A percentile compares a stretch with the other conserved stretches of the same genome.
Conservation (phyloP, 495 filamentous ascomycete genomes). For the Stereocaulon alpinum region DNA sequence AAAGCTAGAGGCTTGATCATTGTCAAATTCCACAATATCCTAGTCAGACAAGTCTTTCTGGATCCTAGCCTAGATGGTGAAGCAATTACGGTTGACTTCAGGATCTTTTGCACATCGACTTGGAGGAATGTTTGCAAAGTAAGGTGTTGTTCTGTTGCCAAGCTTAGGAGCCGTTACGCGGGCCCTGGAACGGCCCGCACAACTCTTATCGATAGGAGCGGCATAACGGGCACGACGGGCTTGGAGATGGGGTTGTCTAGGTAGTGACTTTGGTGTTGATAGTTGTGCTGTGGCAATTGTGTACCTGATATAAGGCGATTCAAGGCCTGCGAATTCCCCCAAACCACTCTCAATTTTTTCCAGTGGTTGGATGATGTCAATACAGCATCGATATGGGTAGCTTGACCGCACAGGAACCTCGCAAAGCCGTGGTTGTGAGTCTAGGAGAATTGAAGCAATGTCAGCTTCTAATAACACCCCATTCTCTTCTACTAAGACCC, state of each 20-base stretch:
- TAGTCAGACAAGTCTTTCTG: too few relatives aligned
- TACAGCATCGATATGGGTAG: background rate
- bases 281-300: background rate
- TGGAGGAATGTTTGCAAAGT: too few relatives aligned
- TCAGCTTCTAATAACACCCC: conserved; percentile 13
- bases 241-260: too few relatives aligned
- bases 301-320: too few relatives aligned
- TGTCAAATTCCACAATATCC: background rate
- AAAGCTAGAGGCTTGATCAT: conserved; percentile 72
- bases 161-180: background rate
- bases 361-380: background rate
- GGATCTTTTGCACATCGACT: too few relatives aligned
- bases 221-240: too few relatives aligned
- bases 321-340: background rate
- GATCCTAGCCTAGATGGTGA: too few relatives aligned
- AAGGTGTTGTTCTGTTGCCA: too few relatives aligned
- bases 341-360: background rate
- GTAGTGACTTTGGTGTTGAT: too few relatives aligned
- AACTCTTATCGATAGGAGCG: too few relatives aligned
- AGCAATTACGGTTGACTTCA: too few relatives aligned
- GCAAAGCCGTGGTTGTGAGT: conserved; percentile 43
- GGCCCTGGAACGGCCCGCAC: background rate
- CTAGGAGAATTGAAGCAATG: conserved; percentile 40
- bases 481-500: conserved; percentile 19
- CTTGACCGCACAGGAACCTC: background rate